phyloP scores from a whole-genome alignment of 2,329 filamentous ascomycete genomes.

The Paecilomyces sp. region DNA sequence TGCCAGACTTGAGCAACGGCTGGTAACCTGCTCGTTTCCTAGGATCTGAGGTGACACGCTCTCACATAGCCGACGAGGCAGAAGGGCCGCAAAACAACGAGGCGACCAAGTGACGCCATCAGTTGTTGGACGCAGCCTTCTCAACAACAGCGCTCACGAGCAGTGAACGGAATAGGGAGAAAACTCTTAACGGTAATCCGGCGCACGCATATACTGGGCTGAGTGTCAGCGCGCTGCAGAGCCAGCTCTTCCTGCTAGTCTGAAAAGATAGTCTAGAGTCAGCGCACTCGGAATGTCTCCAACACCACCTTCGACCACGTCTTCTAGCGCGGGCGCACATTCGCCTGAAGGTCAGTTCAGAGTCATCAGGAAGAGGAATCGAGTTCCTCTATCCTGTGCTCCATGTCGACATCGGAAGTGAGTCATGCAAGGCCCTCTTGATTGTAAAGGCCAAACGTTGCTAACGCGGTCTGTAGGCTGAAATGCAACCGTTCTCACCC shows the following conservation, averaged over 20 bases:
- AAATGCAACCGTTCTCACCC: slow-evolving; percentile 91
- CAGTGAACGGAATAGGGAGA: neutral
- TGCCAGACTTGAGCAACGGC: neutral
- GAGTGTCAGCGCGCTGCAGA: neutral
- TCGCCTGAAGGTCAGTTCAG: slow-evolving; percentile 83
- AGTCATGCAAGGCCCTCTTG: slow-evolving; percentile 22
- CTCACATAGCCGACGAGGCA: neutral
- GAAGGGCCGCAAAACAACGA: neutral
- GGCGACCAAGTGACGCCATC: neutral
- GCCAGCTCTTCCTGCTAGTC: neutral
- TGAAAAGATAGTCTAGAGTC: neutral
- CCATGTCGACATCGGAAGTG: slow-evolving; percentile 90
- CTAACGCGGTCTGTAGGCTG: slow-evolving; percentile 42
- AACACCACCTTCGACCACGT: slow-evolving; percentile 51
- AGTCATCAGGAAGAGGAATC: slow-evolving; percentile 84
- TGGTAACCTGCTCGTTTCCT: neutral
- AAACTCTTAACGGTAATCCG: neutral
- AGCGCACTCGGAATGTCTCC: slow-evolving; percentile 27
- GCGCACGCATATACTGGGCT: neutral
- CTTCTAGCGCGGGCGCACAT: slow-evolving; percentile 64
- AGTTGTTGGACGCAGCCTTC: neutral
- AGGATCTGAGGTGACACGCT: neutral
- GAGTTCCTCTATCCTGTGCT: slow-evolving; percentile 84
- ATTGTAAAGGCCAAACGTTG: slow-evolving; percentile 6
- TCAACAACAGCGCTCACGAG: neutral